These are phyloP conservation scores for Austroboletus festivus DNA, from an alignment of 768 basidiomycete genomes.

Conservation along the genomic window DNA sequence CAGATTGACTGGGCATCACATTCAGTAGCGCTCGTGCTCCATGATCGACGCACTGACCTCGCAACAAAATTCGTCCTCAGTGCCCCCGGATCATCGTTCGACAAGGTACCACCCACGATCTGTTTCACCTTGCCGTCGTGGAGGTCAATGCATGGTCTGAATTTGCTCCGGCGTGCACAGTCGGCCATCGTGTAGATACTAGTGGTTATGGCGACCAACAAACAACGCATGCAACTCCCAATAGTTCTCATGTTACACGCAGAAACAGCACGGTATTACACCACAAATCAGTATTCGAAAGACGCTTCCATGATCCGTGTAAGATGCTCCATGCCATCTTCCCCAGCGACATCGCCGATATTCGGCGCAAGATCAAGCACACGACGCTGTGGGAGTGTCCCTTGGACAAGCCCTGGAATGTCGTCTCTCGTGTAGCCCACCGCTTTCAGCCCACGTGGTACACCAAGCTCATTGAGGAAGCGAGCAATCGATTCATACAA, in stretches of 20 bases:
- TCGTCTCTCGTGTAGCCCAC: slow-evolving; percentile 72
- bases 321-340: slow-evolving; percentile 81
- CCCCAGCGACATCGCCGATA: slow-evolving; percentile 77
- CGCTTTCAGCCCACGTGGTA: slow-evolving; percentile 83
- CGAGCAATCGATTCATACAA: slow-evolving; percentile 84
- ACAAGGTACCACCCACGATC: slow-evolving; percentile 93
- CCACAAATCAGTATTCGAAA: slow-evolving; percentile 57
- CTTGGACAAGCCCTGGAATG: slow-evolving; percentile 76
- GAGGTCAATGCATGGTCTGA: slow-evolving; percentile 95
- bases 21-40: slow-evolving; percentile 2
- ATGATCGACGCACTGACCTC: slow-evolving; percentile 44
- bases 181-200: slow-evolving; percentile 1
- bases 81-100: slow-evolving; percentile 57
- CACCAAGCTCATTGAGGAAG: slow-evolving; percentile 81
- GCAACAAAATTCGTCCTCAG: slow-evolving; percentile 91
- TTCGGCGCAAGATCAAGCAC: slow-evolving; percentile 93
- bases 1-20: slow-evolving; percentile 54
- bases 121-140: slow-evolving; percentile 97
- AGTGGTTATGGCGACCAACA: neutral
- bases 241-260: slow-evolving; percentile 5
- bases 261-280: slow-evolving; percentile 9
- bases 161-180: slow-evolving; percentile 42
- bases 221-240: neutral
- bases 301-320: slow-evolving; percentile 77
- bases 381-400: slow-evolving; percentile 87